These are phyloP conservation scores for Aspergillus nidulans DNA, from an alignment of 495 filamentous ascomycete genomes.

Conservation along the genomic window DNA sequence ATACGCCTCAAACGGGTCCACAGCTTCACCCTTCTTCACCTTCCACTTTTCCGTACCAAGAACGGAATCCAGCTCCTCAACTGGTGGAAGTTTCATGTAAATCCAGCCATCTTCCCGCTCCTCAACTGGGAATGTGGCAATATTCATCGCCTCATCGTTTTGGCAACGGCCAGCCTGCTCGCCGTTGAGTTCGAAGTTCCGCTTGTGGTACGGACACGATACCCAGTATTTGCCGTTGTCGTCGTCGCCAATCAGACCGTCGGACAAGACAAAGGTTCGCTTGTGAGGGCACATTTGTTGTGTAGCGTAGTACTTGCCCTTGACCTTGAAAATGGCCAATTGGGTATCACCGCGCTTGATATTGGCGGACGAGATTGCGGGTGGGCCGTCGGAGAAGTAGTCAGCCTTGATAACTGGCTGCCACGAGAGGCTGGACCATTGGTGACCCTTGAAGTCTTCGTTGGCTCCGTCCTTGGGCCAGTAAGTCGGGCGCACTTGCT, in stretches of 20 bases:
- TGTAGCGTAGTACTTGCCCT: slow-evolving; percentile 78
- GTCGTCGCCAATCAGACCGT: slow-evolving; percentile 82
- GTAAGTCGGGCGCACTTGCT: slow-evolving; percentile 72
- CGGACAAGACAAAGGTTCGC: slow-evolving; percentile 82
- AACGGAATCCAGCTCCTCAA: slow-evolving; percentile 79
- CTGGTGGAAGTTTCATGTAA: slow-evolving; percentile 78
- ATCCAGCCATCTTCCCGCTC: slow-evolving; percentile 76
- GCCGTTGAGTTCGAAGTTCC: slow-evolving; percentile 77
- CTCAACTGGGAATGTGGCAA: slow-evolving; percentile 83
- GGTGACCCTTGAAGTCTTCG: slow-evolving; percentile 69
- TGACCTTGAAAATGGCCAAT: slow-evolving; percentile 84
- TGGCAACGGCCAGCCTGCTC: slow-evolving; percentile 65
- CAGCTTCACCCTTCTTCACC: slow-evolving; percentile 67
- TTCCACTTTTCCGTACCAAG: slow-evolving; percentile 82
- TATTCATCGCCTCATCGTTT: slow-evolving; percentile 72
- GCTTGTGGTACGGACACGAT: slow-evolving; percentile 88
- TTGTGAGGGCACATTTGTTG: slow-evolving; percentile 99
- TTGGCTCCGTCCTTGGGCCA: slow-evolving; percentile 70
- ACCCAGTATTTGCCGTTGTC: slow-evolving; percentile 67
- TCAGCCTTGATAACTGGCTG: slow-evolving; percentile 74
- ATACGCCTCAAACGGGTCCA: slow-evolving; percentile 60
- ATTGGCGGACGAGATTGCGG: slow-evolving; percentile 62
- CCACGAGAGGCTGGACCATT: slow-evolving; percentile 76
- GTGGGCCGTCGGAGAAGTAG: slow-evolving; percentile 65
- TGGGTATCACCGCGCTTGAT: slow-evolving; percentile 91